Evolutionary conservation across 2,329 filamentous ascomycete genomes (phyloP).

Genomic region (Fusarium sp.): DNA sequence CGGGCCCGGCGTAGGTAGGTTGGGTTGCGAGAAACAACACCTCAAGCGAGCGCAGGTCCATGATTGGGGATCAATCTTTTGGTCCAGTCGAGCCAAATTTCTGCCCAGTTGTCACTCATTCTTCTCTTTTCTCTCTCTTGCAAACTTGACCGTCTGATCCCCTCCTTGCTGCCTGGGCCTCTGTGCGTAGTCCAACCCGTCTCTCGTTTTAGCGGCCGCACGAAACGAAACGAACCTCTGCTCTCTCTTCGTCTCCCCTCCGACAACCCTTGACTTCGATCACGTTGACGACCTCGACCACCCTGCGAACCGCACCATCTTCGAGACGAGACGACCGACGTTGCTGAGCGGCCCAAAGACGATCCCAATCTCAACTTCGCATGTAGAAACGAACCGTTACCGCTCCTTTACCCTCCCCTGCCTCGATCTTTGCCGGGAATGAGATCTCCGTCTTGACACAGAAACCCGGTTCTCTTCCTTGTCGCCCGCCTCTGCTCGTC

Average conservation of each 20-base stretch:
- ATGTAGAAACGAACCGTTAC: constrained; percentile 37
- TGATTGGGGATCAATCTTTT: constrained; percentile 38
- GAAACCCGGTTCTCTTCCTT: constrained; percentile 16
- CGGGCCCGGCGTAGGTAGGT: neutral
- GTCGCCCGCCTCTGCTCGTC: constrained; percentile 24
- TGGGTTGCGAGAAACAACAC: constrained; percentile 37
- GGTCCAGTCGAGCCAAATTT: constrained; percentile 25
- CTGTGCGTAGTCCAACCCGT: constrained; percentile 19
- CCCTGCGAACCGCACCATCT: constrained; percentile 1
- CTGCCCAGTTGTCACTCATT: constrained; percentile 22
- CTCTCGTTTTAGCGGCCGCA: constrained; percentile 34
- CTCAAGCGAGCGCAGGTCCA: constrained; percentile 29
- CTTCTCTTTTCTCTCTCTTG: constrained; percentile 12
- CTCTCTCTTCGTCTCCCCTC: constrained; percentile 9
- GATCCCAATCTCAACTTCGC: constrained; percentile 28
- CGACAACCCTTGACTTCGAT: constrained; percentile 18
- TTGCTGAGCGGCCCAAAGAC: neutral
- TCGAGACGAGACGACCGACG: constrained; percentile 9
- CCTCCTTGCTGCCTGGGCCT: constrained; percentile 16
- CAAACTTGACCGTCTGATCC: constrained; percentile 13
- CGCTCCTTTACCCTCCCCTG: constrained; percentile 29
- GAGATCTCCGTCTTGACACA: constrained; percentile 39
- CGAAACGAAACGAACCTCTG: constrained; percentile 35
- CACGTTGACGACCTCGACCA: constrained; percentile 30
- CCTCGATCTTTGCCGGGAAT: constrained; percentile 41